Base-by-base conservation (phyloP, 2,329 filamentous ascomycete species). In the Fusarium sp. region DNA sequence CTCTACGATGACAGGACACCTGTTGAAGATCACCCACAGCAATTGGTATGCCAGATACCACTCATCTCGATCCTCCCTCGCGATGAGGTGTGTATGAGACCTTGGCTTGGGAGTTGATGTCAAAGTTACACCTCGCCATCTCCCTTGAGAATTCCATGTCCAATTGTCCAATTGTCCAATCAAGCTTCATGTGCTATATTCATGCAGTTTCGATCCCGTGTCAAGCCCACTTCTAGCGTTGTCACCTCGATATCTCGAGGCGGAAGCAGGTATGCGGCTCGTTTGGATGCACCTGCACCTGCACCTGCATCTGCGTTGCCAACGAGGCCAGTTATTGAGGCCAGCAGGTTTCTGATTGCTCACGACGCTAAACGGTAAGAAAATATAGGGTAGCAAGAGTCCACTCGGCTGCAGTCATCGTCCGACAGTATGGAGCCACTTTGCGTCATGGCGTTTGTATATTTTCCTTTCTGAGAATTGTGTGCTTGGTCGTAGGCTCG, bases 261-360 rank as follows among this genome's bases (percentile, higher is more conserved):
- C 42, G 25, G 50, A 43, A 49, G 48, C 60, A 56, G 39, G 54
- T 44, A 59, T 56, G 43, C 46, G 52, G 49, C 51, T 66, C 61
- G 59, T 54, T 43, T 29, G 35, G 48, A 53, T 67, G 56, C 61
- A 41, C 63, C 52, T 61, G 48, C 56, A 41, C 65, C 53, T 61
- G 48, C 59, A 51, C 65, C 52, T 61, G 48, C 57, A 41, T 67
- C 53, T 61, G 48, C 59, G 49, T 55, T 60, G 65, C 67, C 67
- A 70, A 52, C 65, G 57, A 67, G 67, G 61, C 61, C 65, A 57
- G 45, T 54, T 56, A 59, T 53, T 53, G 55, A 60, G 67, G 61
- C 67, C 67, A 55, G 53, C 66, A 55, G 50, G 57, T 51, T 53
- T 57, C 29, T 39, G 39, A 48, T 35, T 43, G 29, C 52, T 38